Base-by-base conservation (phyloP, 108 stramenopile species). In the Cyclotella sp. region DNA sequence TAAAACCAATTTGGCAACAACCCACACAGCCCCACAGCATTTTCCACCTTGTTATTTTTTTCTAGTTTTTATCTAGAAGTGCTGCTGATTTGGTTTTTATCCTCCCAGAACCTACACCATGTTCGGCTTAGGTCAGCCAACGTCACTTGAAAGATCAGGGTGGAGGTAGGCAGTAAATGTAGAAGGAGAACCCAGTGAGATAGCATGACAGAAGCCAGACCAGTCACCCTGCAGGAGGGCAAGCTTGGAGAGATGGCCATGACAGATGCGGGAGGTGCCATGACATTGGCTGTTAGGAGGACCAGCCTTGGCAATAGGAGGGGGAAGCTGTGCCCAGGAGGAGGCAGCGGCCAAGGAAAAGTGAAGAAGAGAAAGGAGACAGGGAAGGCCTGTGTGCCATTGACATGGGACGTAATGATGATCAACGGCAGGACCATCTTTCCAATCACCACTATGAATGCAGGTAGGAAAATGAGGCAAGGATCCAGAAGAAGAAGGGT, bases 101-200 rank as follows among this genome's bases (percentile, higher is more conserved):
- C n/a, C n/a, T n/a, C n/a, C n/a, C n/a, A n/a, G 19, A 15, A 12
- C n/a, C 60, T 12, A 9, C 11, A 13, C 34, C 60, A 14, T 61
- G 30, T 4, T n/a, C n/a, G n/a, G n/a, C n/a, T n/a, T n/a, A n/a
- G n/a, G n/a, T n/a, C n/a, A n/a, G n/a, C n/a, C n/a, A n/a, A n/a
- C n/a, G n/a, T n/a, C n/a, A n/a, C n/a, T n/a, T n/a, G 24, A 64
- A 22, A 45, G 41, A 45, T 64, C 43, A 22, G 63, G 63, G n/a
- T 45, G 43, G 1, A 64, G n/a, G 24, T 64, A 64, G 0, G 63
- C 42, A 34, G 44, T 22, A 43, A 45, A 45, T 0, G 19, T 43
- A 51, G 19, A 51, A 6, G 21, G 0, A 7, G 30, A 34, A 9
- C 44, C 63, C 0, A 26, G 10, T 0, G 3, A 24, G 22, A 64